Base-by-base conservation (phyloP, 1,139 yeast genomes). In the Lodderomyces margitis region DNA sequence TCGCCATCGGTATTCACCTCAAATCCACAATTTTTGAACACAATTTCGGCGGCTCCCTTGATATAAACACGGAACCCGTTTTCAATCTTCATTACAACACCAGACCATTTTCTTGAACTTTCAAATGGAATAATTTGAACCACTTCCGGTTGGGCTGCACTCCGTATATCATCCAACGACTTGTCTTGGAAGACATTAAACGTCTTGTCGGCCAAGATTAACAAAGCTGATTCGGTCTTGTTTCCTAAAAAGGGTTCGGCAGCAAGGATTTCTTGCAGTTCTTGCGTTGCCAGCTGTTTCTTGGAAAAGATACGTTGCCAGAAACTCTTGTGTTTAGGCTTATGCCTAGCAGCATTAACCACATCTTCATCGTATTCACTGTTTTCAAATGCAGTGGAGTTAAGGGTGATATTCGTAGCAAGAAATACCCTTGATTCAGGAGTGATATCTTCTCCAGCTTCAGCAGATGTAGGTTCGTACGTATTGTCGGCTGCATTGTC, bases 21-120 rank as follows among this genome's bases (percentile, higher is more conserved):
- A 58, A 59, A 47, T 47, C 73, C 73, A 61, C 96, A 86, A 49
- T 75, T 69, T 40, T 74, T 73, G 52, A 87, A 74, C 14, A 92
- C 74, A 46, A 91, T 79, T 64, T 92, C 99, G 0, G 97, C 92
- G 1, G 98, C 98, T 48, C 99, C 98, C 66, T 92, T 92, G 47
- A 87, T 70, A 47, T 78, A 83, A 41, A 89, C 67, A 46, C 94
- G 75, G 61, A 64, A 84, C 2, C 77, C 78, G 30, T 68, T 59
- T 4, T 62, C 68, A 32, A 59, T 62, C 47, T 72, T 71, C 45
- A 83, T 73, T 4, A 89, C 83, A 12, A 89, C 66, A 40, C 95
- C 96, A 56, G 95, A 87, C 89, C 95, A 92, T 69, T 92, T 92
- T 56, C 95, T 77, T 4, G 88, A 76, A 49, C 96, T 87, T 67